Percentiles rank a stretch among this genome's conserved stretches.
These are phyloP conservation scores for Backusella morwellensis DNA, from an alignment of 192 early-diverging fungal genomes.

Conservation along the genomic window DNA sequence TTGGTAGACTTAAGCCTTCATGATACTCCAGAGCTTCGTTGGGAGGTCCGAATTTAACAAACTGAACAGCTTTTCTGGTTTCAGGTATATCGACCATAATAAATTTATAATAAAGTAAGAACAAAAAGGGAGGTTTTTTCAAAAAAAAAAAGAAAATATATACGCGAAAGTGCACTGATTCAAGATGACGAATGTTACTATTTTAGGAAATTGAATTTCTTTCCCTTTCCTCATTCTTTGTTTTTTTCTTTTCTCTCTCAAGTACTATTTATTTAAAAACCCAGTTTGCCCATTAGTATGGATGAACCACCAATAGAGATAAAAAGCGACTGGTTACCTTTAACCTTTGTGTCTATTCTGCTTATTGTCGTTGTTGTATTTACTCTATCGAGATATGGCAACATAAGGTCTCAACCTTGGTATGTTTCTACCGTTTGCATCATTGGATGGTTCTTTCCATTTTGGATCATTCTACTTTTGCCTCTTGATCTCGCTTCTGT, in stretches of 20 bases:
- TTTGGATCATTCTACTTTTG: conserved; percentile 87
- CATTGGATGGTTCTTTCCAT: conserved; percentile 87
- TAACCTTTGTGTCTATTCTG: conserved; percentile 47
- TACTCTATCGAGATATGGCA: conserved; percentile 77
- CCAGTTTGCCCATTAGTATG: neutral
- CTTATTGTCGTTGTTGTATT: conserved; percentile 55
- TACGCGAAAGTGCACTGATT: neutral
- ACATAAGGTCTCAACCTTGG: conserved; percentile 75
- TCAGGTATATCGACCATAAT: conserved; percentile 8
- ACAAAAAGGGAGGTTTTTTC: neutral
- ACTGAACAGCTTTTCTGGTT: conserved; percentile 18
- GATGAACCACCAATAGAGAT: conserved; percentile 1
- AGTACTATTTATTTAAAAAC: neutral
- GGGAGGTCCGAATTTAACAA: conserved; percentile 8
- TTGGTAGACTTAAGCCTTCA: conserved; percentile 1
- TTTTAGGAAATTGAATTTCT: neutral
- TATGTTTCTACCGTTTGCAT: conserved; percentile 74
- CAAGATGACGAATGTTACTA: conserved; percentile 9
- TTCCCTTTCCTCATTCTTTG: conserved; percentile 5
- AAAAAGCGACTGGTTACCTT: conserved; percentile 24
- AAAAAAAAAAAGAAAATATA: neutral
- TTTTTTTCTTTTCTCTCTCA: neutral
- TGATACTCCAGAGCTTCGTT: neutral
- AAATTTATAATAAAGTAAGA: neutral
- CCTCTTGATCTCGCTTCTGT: conserved; percentile 86